Evolutionary conservation across 495 filamentous ascomycete genomes (phyloP), one percentile per base, ranked within the genome.

Genomic region (Xylaria cubensis): DNA sequence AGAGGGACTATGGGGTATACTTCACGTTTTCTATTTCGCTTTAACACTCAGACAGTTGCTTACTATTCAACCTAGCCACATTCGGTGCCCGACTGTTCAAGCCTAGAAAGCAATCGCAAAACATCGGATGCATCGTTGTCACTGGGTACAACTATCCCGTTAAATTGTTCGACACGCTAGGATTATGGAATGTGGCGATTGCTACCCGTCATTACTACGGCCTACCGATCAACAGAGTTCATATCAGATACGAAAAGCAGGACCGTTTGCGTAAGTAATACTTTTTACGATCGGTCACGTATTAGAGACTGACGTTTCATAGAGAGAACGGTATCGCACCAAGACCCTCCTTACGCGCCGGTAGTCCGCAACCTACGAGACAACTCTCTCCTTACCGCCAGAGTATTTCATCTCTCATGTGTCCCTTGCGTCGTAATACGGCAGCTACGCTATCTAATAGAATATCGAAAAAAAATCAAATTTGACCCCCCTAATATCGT

Each of bases 11-110:
- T 67, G 64, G 64, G 64, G 64, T 29, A 51, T 10, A 21, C 15
- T 15, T 24, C 13, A 34, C 21, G 29, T 53, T 67, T 51, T 51
- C 10, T 9, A 42, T 26, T 4, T 10, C 10, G 17, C 26, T 64
- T 48, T 34, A n/a, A 19, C 7, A 21, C 15, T 51, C 13, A 9
- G 29, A 9, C 19, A n/a, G 17, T 53, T n/a, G 46, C 46, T 67
- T 48, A 67, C 64, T 1, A 36, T 36, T 36, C 19, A 29, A 67
- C 29, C 64, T 41, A 67, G 64, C 64, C 32, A 67, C 64, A 21
- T 67, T 67, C 32, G 64, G 64, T 15, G 64, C 64, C 17, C 64
- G 64, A n/a, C 41, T 67, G 29, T 67, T 67, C 32, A 67, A 53
- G 32, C 29, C 15, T 4, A 10, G 32, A 15, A 0, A 39, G 7